Evolutionary conservation across 2,329 filamentous ascomycete genomes (phyloP).

Genomic region (Sporothrix humicola): DNA sequence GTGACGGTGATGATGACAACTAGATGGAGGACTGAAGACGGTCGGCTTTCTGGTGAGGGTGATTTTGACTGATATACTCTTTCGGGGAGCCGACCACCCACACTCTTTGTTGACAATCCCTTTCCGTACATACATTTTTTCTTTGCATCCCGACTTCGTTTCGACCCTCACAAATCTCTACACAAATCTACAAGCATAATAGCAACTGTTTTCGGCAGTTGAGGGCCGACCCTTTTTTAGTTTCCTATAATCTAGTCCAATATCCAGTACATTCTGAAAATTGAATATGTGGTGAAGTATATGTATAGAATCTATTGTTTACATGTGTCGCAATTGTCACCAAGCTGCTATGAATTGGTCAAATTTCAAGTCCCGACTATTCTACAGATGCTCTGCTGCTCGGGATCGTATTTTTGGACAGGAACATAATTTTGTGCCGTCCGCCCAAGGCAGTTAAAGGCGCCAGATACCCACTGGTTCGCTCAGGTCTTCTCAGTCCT

Average conservation of each 20-base stretch:
- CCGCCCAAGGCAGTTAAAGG: too few relatives aligned
- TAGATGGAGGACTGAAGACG: not conserved
- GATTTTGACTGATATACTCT: constrained; percentile 18
- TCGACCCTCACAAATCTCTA: not conserved
- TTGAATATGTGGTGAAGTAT: not conserved
- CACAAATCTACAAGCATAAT: not conserved
- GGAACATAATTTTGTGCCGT: too few relatives aligned
- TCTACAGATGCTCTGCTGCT: too few relatives aligned
- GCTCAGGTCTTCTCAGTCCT: too few relatives aligned
- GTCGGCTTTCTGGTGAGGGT: not conserved
- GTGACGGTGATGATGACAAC: constrained; percentile 30
- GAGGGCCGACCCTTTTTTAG: constrained; percentile 7
- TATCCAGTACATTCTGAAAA: too few relatives aligned
- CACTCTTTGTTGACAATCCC: too few relatives aligned
- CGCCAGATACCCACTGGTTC: too few relatives aligned
- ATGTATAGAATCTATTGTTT: not conserved
- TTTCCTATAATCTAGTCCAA: not conserved
- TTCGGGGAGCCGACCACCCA: too few relatives aligned
- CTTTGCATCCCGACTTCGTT: not conserved
- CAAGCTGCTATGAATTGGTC: too few relatives aligned
- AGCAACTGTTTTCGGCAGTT: not conserved
- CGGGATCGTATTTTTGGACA: too few relatives aligned
- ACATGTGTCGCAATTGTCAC: too few relatives aligned
- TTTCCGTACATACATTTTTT: not conserved
- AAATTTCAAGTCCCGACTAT: too few relatives aligned